Evolutionary conservation across 805 yeast genomes (phyloP).

Genomic region (Metschnikowia koreensis): DNA sequence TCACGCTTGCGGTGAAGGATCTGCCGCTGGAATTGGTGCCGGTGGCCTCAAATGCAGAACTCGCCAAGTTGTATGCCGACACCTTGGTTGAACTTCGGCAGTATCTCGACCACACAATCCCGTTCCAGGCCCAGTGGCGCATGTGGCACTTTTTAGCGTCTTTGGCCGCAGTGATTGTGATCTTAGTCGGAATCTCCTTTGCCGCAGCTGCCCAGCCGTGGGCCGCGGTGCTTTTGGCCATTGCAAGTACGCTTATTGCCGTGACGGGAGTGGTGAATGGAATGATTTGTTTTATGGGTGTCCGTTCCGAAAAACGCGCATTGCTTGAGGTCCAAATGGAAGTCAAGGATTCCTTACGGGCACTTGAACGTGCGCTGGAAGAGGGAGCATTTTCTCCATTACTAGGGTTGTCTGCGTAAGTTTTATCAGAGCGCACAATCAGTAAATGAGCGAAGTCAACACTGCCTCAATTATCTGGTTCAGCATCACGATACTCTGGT

Average conservation of each 20-base stretch:
- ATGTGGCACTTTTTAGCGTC: slow-evolving; percentile 61
- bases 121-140: slow-evolving; percentile 65
- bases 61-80: slow-evolving; percentile 34
- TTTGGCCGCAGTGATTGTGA: slow-evolving; percentile 36
- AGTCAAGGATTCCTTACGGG: slow-evolving; percentile 39
- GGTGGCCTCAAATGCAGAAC: slow-evolving; percentile 15
- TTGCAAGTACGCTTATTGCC: slow-evolving; percentile 54
- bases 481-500: no score
- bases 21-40: background rate
- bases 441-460: no score
- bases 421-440: no score
- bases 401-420: no score
- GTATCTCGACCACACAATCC: slow-evolving; percentile 46
- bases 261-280: slow-evolving; percentile 75
- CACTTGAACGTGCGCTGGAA: background rate
- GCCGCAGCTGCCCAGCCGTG: slow-evolving; percentile 56
- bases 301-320: slow-evolving; percentile 76
- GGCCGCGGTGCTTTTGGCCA: slow-evolving; percentile 64
- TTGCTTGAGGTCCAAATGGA: slow-evolving; percentile 72
- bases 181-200: slow-evolving; percentile 59
- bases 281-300: slow-evolving; percentile 73
- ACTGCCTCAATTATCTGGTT: no score
- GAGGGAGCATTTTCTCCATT: background rate
- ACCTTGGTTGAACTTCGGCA: slow-evolving; percentile 10
- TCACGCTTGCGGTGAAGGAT: slow-evolving; percentile 25